Evolutionary conservation across 2,329 filamentous ascomycete species (phyloP).

Genomic region (Ceratocystiopsis minuta): DNA sequence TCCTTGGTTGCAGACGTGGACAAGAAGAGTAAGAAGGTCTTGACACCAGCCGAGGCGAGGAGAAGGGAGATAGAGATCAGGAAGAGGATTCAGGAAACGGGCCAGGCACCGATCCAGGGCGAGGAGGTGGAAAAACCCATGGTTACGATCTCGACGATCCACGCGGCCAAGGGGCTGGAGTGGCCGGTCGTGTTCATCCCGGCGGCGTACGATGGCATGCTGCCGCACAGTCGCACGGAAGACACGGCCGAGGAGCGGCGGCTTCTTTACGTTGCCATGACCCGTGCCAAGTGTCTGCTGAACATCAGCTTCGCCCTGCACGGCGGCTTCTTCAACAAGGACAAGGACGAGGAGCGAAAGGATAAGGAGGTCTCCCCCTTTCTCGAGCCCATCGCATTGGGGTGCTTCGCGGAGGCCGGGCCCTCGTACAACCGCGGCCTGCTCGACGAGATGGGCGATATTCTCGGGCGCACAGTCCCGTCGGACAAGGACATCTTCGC

Average conservation of each 20-base stretch:
- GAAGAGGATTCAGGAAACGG: background rate
- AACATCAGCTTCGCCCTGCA: slow-evolving; percentile 69
- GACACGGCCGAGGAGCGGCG: slow-evolving; percentile 76
- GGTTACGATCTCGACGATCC: slow-evolving; percentile 88
- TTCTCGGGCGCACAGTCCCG: slow-evolving; percentile 47
- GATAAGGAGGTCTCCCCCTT: slow-evolving; percentile 47
- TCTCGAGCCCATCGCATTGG: slow-evolving; percentile 35
- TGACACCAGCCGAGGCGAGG: too few relatives aligned
- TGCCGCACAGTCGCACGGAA: slow-evolving; percentile 74
- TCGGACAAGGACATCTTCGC: slow-evolving; percentile 34
- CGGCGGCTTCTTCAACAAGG: slow-evolving; percentile 17
- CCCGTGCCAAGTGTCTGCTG: slow-evolving; percentile 66
- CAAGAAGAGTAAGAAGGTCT: slow-evolving; percentile 32
- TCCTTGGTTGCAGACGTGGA: slow-evolving; percentile 68
- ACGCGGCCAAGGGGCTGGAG: slow-evolving; percentile 87
- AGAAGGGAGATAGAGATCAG: too few relatives aligned
- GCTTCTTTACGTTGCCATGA: slow-evolving; percentile 92
- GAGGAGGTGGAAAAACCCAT: slow-evolving; percentile 26
- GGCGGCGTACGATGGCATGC: slow-evolving; percentile 73
- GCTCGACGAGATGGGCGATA: slow-evolving; percentile 50
- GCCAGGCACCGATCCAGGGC: too few relatives aligned
- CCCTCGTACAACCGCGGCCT: slow-evolving; percentile 48
- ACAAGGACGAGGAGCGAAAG: background rate
- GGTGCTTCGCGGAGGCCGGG: slow-evolving; percentile 39
- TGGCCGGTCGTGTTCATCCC: slow-evolving; percentile 94